Evolutionary conservation across 306 rosid species (phyloP).

Genomic region (Vigna trinervia): DNA sequence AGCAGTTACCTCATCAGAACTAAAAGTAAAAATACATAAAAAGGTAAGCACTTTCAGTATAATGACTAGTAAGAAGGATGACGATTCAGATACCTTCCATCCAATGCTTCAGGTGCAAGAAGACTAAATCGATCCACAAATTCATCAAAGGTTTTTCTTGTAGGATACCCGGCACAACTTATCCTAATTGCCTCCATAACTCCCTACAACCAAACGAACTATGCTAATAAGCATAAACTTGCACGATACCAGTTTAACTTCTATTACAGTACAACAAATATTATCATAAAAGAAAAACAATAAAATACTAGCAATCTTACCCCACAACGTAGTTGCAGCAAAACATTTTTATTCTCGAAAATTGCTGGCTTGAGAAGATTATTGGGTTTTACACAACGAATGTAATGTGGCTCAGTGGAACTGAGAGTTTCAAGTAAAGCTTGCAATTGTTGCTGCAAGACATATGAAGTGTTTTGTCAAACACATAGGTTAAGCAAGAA

Average conservation of each 20-base stretch:
- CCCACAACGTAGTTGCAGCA: slow-evolving; percentile 90
- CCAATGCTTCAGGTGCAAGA: slow-evolving; percentile 78
- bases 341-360: slow-evolving; percentile 79
- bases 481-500: slow-evolving; percentile 40
- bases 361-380: slow-evolving; percentile 86
- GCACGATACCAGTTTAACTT: slow-evolving; percentile 30
- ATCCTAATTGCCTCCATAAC: slow-evolving; percentile 96
- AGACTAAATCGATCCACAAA: slow-evolving; percentile 82
- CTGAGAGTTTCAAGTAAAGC: slow-evolving; percentile 84
- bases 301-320: slow-evolving; percentile 54
- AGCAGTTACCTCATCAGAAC: slow-evolving; percentile 71
- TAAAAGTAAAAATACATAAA: slow-evolving; percentile 39
- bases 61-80: slow-evolving; percentile 29
- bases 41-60: slow-evolving; percentile 38
- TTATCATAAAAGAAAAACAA: slow-evolving; percentile 26
- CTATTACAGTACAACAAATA: slow-evolving; percentile 13
- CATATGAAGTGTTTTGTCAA: slow-evolving; percentile 37
- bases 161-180: slow-evolving; percentile 93
- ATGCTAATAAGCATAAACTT: slow-evolving; percentile 22
- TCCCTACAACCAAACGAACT: slow-evolving; percentile 57
- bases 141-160: slow-evolving; percentile 81
- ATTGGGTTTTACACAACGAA: slow-evolving; percentile 92
- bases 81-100: slow-evolving; percentile 61
- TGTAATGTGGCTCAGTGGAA: slow-evolving; percentile 87
- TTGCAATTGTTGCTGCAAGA: slow-evolving; percentile 87